phyloP scores from a whole-genome alignment of 768 basidiomycete genomes.

The Galerina sulciceps region DNA sequence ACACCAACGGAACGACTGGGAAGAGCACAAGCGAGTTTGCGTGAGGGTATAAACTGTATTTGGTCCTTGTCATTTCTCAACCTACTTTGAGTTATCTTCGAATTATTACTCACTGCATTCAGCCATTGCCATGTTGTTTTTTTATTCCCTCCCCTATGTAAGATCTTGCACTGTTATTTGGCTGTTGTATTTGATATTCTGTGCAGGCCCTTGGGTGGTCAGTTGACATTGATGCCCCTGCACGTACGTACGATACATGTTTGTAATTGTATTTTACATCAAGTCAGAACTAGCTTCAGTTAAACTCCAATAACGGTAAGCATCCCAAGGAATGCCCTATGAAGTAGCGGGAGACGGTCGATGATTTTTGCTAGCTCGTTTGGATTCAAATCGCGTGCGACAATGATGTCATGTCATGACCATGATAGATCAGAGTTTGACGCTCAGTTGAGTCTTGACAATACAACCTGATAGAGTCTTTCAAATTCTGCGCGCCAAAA shows the following conservation, averaged over 20 bases:
- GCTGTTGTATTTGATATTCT: conserved; percentile 1
- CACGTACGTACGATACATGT: background rate
- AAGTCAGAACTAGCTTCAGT: background rate
- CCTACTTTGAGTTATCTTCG: background rate
- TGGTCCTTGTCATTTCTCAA: background rate
- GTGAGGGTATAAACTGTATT: conserved; percentile 20
- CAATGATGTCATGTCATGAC: too few relatives aligned
- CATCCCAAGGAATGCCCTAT: too few relatives aligned
- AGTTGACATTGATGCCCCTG: background rate
- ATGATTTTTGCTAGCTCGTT: too few relatives aligned
- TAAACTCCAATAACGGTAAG: too few relatives aligned
- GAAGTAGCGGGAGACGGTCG: too few relatives aligned
- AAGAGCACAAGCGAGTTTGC: conserved; percentile 77
- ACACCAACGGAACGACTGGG: conserved; percentile 80
- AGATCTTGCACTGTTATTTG: background rate
- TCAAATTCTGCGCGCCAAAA: too few relatives aligned
- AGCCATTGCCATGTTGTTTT: background rate
- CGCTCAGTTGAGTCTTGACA: too few relatives aligned
- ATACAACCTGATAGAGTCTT: too few relatives aligned
- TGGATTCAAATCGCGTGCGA: too few relatives aligned
- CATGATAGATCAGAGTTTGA: too few relatives aligned
- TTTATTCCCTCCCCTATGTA: too few relatives aligned
- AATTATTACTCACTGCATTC: background rate
- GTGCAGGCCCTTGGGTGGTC: background rate
- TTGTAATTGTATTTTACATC: background rate